phyloP scores from a whole-genome alignment of 192 early-diverging fungal genomes.

The Thamnidium elegans region DNA sequence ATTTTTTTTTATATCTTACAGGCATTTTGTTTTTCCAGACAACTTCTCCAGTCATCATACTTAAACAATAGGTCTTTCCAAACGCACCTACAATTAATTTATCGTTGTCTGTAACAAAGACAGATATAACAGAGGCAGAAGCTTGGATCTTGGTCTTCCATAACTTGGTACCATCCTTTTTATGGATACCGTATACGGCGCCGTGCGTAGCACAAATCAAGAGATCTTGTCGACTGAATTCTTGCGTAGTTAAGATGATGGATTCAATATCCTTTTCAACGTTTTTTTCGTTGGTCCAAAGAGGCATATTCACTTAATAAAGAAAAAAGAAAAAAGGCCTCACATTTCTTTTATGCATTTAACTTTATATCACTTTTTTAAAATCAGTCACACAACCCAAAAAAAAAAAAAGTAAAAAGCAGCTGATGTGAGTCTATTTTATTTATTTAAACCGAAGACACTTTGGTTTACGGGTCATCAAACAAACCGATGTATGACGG shows the following conservation, averaged over 20 bases:
- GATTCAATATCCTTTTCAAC: too few relatives aligned
- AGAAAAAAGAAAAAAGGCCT: too few relatives aligned
- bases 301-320: too few relatives aligned
- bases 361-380: too few relatives aligned
- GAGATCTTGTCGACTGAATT: slow-evolving; percentile 15
- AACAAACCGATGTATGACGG: too few relatives aligned
- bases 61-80: slow-evolving; percentile 17
- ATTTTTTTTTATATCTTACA: slow-evolving; percentile 10
- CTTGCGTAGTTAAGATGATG: neutral
- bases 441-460: too few relatives aligned
- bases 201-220: slow-evolving; percentile 27
- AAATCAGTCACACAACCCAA: too few relatives aligned
- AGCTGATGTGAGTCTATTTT: too few relatives aligned
- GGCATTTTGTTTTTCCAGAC: slow-evolving; percentile 28
- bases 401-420: too few relatives aligned
- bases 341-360: too few relatives aligned
- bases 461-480: too few relatives aligned
- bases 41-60: slow-evolving; percentile 18
- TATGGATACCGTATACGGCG: slow-evolving; percentile 23
- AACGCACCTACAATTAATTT: slow-evolving; percentile 10
- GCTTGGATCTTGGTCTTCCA: slow-evolving; percentile 12
- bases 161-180: slow-evolving; percentile 12
- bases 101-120: slow-evolving; percentile 25
- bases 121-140: slow-evolving; percentile 9
- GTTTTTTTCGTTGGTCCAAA: too few relatives aligned